A percentile compares a stretch with the other conserved stretches of the same genome.
Evolutionary conservation across 2,329 filamentous ascomycete genomes (phyloP).

Genomic region (Venturia oleaginea): DNA sequence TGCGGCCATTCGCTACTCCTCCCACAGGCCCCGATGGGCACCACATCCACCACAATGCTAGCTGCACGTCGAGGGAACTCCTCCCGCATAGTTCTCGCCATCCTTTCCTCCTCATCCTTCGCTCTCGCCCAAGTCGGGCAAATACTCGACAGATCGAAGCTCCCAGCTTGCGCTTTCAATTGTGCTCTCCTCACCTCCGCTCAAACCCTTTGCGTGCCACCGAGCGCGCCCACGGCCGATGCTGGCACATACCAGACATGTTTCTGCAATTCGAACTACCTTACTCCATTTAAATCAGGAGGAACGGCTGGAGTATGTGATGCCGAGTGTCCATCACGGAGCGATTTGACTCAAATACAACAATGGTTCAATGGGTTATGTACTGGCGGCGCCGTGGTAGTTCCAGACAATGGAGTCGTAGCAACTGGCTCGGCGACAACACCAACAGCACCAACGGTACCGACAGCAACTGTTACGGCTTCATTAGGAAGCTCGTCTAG

Average conservation of each 20-base stretch:
- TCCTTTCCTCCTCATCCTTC: background rate
- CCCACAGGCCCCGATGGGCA: background rate
- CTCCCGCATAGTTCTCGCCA: background rate
- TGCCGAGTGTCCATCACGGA: background rate
- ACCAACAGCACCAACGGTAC: background rate
- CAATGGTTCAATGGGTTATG: slow-evolving; percentile 11
- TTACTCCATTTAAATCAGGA: slow-evolving; percentile 8
- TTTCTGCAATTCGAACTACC: slow-evolving; percentile 13
- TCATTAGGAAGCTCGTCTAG: background rate
- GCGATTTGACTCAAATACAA: slow-evolving; percentile 3
- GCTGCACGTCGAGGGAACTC: background rate
- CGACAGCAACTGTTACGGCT: background rate
- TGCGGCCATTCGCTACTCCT: background rate
- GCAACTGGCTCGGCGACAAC: slow-evolving; percentile 1
- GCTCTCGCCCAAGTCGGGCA: slow-evolving; percentile 8
- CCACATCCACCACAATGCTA: background rate
- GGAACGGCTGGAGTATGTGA: slow-evolving; percentile 8
- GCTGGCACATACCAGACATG: slow-evolving; percentile 11
- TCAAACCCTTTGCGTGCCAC: slow-evolving; percentile 8
- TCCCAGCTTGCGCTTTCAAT: slow-evolving; percentile 8
- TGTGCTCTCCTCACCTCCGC: background rate
- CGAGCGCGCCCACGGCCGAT: background rate
- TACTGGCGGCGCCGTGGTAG: slow-evolving; percentile 6
- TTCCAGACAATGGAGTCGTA: background rate
- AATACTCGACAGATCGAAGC: slow-evolving; percentile 7